Percentiles rank a stretch among this genome's conserved stretches.
Evolutionary conservation across 371 early-diverging fungal genomes (phyloP).

Genomic region (Apophysomyces trapeziformis): DNA sequence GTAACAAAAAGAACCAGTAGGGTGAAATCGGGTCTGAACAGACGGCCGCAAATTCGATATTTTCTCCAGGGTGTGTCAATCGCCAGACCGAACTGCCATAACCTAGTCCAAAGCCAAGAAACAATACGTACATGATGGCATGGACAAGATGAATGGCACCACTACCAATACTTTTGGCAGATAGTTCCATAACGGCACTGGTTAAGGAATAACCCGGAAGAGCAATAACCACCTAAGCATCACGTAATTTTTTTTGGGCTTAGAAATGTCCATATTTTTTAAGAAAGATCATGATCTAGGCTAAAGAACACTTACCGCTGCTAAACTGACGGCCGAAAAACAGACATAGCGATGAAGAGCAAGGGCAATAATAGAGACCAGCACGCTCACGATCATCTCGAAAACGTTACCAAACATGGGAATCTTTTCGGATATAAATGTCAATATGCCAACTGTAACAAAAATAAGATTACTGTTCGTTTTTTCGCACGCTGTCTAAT

Average conservation of each 20-base stretch:
- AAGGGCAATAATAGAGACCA: slow-evolving; percentile 62
- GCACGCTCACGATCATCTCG: slow-evolving; percentile 65
- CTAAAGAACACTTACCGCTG: slow-evolving; percentile 37
- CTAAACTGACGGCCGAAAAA: slow-evolving; percentile 61
- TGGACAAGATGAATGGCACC: slow-evolving; percentile 78
- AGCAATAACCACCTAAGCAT: slow-evolving; percentile 55
- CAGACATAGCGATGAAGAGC: slow-evolving; percentile 55
- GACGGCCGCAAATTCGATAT: slow-evolving; percentile 17
- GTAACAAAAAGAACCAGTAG: slow-evolving; percentile 37
- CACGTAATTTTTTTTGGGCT: not conserved
- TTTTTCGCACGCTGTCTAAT: not conserved
- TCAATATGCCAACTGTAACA: slow-evolving; percentile 54
- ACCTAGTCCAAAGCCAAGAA: slow-evolving; percentile 76
- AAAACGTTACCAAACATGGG: slow-evolving; percentile 69
- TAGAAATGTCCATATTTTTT: not conserved
- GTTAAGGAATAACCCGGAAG: slow-evolving; percentile 77
- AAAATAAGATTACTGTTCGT: not conserved
- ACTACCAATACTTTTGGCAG: slow-evolving; percentile 80
- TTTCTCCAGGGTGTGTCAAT: slow-evolving; percentile 23
- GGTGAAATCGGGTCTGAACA: slow-evolving; percentile 35
- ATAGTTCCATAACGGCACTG: slow-evolving; percentile 76
- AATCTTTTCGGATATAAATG: slow-evolving; percentile 63
- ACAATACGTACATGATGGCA: slow-evolving; percentile 73
- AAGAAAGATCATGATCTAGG: no score
- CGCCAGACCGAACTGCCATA: slow-evolving; percentile 60